Percentiles rank a stretch among this genome's conserved stretches.
These are phyloP conservation scores for Davidsoniella australis DNA, from an alignment of 2,329 filamentous ascomycete species.

Conservation along the genomic window DNA sequence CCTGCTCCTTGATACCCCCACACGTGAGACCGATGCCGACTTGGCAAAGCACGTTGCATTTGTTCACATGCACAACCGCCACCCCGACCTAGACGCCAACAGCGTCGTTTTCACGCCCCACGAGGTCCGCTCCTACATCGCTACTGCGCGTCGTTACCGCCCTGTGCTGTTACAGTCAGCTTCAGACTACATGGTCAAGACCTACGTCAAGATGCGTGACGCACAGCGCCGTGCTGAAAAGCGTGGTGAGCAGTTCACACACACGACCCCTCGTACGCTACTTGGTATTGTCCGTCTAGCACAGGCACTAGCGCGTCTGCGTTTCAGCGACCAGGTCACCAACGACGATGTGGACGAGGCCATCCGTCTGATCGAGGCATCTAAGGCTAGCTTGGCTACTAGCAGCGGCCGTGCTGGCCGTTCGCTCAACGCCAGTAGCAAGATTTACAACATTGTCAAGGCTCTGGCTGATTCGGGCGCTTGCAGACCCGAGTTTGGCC, in stretches of 20 bases:
- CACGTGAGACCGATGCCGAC: constrained; percentile 77
- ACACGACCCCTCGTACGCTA: constrained; percentile 85
- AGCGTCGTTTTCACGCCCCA: constrained; percentile 60
- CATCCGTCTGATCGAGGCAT: constrained; percentile 75
- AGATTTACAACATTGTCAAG: constrained; percentile 91
- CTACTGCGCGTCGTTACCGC: constrained; percentile 75
- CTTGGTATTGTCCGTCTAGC: constrained; percentile 84
- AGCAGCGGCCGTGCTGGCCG: constrained; percentile 43
- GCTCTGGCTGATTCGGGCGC: constrained; percentile 73
- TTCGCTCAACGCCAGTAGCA: constrained; percentile 65
- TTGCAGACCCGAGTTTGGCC: constrained; percentile 64
- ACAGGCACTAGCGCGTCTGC: constrained; percentile 79
- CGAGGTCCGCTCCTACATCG: constrained; percentile 92
- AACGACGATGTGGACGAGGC: constrained; percentile 94
- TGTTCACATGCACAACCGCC: constrained; percentile 91
- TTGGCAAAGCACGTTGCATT: constrained; percentile 89
- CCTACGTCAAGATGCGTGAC: constrained; percentile 87
- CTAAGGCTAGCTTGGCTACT: constrained; percentile 71
- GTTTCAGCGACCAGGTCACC: constrained; percentile 71
- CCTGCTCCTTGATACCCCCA: constrained; percentile 86
- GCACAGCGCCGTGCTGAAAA: constrained; percentile 83
- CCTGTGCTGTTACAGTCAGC: constrained; percentile 72
- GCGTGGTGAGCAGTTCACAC: constrained; percentile 78
- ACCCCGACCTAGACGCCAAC: constrained; percentile 53
- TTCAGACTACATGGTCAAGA: constrained; percentile 92